Base-by-base conservation (phyloP, 331 rosid genomes). In the Acacia concinna region DNA sequence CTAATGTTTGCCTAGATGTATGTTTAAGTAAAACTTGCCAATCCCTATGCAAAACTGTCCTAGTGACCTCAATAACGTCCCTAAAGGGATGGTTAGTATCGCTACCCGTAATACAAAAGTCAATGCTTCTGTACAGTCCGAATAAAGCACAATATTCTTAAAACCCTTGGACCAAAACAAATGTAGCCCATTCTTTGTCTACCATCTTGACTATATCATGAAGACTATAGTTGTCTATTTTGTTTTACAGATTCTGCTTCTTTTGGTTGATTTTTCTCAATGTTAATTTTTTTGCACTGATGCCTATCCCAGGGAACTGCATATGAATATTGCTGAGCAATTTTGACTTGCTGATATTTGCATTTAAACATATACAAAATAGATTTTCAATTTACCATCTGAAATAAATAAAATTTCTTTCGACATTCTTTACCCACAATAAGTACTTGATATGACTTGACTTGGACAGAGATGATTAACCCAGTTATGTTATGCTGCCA, bases 141-240 rank as follows among this genome's bases (percentile, higher is more conserved):
- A n/a, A n/a, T n/a, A n/a, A n/a, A n/a, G n/a, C n/a, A n/a, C n/a
- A n/a, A n/a, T n/a, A n/a, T n/a, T n/a, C n/a, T n/a, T n/a, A n/a
- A n/a, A n/a, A n/a, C n/a, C n/a, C n/a, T n/a, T n/a, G n/a, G n/a
- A n/a, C n/a, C n/a, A n/a, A n/a, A n/a, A n/a, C n/a, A n/a, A n/a
- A n/a, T n/a, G n/a, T n/a, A n/a, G n/a, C n/a, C n/a, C n/a, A n/a
- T 81, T 21, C 60, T 80, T 68, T 38, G 65, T 66, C 59, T 28
- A 18, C 80, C 44, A 28, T 44, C 38, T 75, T 68, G 54, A 47
- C 60, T 21, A 37, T 73, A 62, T 40, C 28, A 49, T 47, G 46
- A 60, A 78, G 54, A 65, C 27, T 62, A 70, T 54, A 18, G 68
- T 52, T 70, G 52, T 78, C 5, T 32, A 34, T 64, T 44, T 65